Percentiles rank a stretch among this genome's conserved stretches.
Evolutionary conservation across 805 yeast genomes (phyloP).

Genomic region (Dipodascus albidus): DNA sequence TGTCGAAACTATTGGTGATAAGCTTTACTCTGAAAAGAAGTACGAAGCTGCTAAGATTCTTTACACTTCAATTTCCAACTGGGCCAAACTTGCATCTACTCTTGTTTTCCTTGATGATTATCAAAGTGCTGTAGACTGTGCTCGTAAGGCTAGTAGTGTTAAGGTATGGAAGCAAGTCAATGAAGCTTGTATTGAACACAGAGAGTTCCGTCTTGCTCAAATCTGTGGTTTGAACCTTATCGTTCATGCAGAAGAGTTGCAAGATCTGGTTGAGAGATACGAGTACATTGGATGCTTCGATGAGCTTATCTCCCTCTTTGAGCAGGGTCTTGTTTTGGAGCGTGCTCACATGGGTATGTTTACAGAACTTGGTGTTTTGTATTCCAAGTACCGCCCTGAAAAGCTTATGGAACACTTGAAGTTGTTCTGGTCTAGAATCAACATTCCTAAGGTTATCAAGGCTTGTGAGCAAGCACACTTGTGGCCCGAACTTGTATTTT

Average conservation of each 20-base stretch:
- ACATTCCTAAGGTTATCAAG: slow-evolving; percentile 91
- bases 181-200: slow-evolving; percentile 89
- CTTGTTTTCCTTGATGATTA: slow-evolving; percentile 84
- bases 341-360: slow-evolving; percentile 99
- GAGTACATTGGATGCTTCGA: slow-evolving; percentile 86
- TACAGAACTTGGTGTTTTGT: slow-evolving; percentile 85
- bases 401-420: slow-evolving; percentile 94
- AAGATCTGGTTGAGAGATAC: slow-evolving; percentile 76
- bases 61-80: slow-evolving; percentile 77
- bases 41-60: slow-evolving; percentile 89
- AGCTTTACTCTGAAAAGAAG: slow-evolving; percentile 65
- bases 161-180: slow-evolving; percentile 96
- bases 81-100: slow-evolving; percentile 94
- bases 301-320: slow-evolving; percentile 84
- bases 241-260: slow-evolving; percentile 94
- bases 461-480: slow-evolving; percentile 90
- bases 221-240: slow-evolving; percentile 96
- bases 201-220: slow-evolving; percentile 94
- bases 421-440: slow-evolving; percentile 95
- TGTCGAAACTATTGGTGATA: slow-evolving; percentile 85
- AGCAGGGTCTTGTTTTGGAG: slow-evolving; percentile 91
- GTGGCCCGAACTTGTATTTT: slow-evolving; percentile 92
- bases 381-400: slow-evolving; percentile 81
- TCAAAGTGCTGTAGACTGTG: slow-evolving; percentile 96
- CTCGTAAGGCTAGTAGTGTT: slow-evolving; percentile 91